Conservation (phyloP, 2,329 filamentous ascomycete species). For the Teratosphaeria viscida region DNA sequence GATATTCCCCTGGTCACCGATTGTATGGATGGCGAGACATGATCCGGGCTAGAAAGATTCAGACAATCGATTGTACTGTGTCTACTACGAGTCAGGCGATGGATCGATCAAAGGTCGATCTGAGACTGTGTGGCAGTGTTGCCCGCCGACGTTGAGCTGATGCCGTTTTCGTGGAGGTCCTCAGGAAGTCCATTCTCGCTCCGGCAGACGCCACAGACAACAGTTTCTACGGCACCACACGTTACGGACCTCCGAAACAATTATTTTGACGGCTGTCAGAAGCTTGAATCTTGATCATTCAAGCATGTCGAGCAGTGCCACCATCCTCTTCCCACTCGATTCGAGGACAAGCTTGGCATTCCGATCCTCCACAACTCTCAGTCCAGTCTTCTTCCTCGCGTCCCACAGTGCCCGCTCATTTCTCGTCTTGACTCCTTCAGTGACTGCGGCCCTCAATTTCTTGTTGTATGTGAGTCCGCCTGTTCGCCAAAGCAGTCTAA, state of each 20-base stretch:
- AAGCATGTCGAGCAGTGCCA: constrained; percentile 3
- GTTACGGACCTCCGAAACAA: background rate
- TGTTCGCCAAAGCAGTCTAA: constrained; percentile 41
- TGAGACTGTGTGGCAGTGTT: background rate
- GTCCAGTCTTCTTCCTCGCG: constrained; percentile 34
- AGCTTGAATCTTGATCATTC: background rate
- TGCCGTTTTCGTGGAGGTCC: background rate
- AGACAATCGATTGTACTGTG: background rate
- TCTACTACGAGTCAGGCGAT: background rate
- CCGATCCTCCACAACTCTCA: constrained; percentile 25
- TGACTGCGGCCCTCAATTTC: constrained; percentile 30
- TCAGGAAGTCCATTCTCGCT: background rate
- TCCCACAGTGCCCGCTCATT: constrained; percentile 35
- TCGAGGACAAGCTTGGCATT: constrained; percentile 26
- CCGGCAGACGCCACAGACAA: background rate
- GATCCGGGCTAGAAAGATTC: background rate
- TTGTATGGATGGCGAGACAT: background rate
- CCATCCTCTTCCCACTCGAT: constrained; percentile 23
- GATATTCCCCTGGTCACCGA: background rate
- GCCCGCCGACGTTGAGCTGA: background rate
- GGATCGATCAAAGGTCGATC: background rate
- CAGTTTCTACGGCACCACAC: background rate
- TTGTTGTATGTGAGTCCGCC: constrained; percentile 16
- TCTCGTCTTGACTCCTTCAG: constrained; percentile 44
- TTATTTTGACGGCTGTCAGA: background rate